A percentile compares a stretch with the other conserved stretches of the same genome.
Conservation (phyloP, 1,139 yeast genomes). For the Petasospora rhodanensis region DNA sequence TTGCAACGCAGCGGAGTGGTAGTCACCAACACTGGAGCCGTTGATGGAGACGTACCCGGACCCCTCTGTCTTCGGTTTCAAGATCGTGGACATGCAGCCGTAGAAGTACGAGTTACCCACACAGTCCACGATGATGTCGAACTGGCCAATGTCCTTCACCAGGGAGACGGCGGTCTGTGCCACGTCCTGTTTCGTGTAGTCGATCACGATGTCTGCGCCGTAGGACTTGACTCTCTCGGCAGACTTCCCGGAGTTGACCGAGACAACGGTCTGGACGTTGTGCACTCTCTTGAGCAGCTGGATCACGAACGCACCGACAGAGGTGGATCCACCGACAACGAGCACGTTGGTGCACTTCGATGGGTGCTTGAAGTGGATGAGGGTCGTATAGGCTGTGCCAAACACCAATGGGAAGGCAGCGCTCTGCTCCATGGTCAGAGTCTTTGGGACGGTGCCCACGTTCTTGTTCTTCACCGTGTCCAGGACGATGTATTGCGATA, state of each 20-base stretch:
- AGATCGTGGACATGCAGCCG: slow-evolving; percentile 30
- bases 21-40: slow-evolving; percentile 42
- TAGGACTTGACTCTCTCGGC: slow-evolving; percentile 37
- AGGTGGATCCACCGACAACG: slow-evolving; percentile 57
- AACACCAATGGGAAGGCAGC: slow-evolving; percentile 53
- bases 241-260: slow-evolving; percentile 41
- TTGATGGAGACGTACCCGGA: slow-evolving; percentile 46
- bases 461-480: slow-evolving; percentile 20
- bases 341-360: slow-evolving; percentile 32
- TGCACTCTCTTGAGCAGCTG: slow-evolving; percentile 45
- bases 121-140: slow-evolving; percentile 44
- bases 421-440: slow-evolving; percentile 49
- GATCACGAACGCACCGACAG: slow-evolving; percentile 45
- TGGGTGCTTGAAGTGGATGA: slow-evolving; percentile 21
- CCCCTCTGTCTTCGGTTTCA: slow-evolving; percentile 36
- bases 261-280: slow-evolving; percentile 35
- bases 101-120: slow-evolving; percentile 42
- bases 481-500: slow-evolving; percentile 48
- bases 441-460: slow-evolving; percentile 35
- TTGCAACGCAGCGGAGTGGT: slow-evolving; percentile 8
- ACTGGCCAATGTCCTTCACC: slow-evolving; percentile 33
- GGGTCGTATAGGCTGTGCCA: slow-evolving; percentile 38
- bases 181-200: slow-evolving; percentile 40
- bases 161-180: slow-evolving; percentile 30
- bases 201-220: slow-evolving; percentile 51